Evolutionary conservation across 108 stramenopile genomes (phyloP), one percentile per base, ranked within the genome.

Genomic region (Pseudonitzschia delicatissima): DNA sequence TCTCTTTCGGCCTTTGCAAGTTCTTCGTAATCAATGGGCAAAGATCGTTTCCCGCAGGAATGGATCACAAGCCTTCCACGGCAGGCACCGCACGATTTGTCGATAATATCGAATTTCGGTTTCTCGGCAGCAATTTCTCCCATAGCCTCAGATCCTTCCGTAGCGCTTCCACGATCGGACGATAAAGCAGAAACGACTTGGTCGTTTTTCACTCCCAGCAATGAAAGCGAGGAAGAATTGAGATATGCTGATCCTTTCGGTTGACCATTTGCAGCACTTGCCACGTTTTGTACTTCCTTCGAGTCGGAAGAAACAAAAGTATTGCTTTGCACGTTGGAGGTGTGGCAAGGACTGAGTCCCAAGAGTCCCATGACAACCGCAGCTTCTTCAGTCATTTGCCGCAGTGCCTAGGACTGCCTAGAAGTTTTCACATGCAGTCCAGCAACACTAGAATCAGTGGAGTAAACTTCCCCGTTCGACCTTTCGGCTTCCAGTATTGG

Each of bases 11-110:
- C 80, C 49, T 75, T 74, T 8, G 64, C 80, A 18, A 87, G 53
- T 36, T 78, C 82, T 23, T 83, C 82, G 55, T 72, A 81, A 59
- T 87, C 85, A 45, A 83, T 73, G 15, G 85, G 85, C 45, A 69
- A 18, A 18, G 76, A 79, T 21, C 81, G 74, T 52, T 69, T 81
- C 27, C 80, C 81, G 72, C 85, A 83, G 9, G 72, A 58, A 53
- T 87, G 85, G 31, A 76, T 37, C 25, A 87, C 82, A 34, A 74
- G 36, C 18, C 85, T 73, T 18, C 85, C 85, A 6, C 71, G 58
- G 63, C 85, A 87, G 12, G 85, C 85, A 26, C 49, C 32, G 64
- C 83, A 84, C 15, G 57, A 52, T 18, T 11, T 18, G 20, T 42
- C 36, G 9, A 42, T 5, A 23, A 42, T 9, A 4, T 23, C 23